These are phyloP conservation scores for Mycena vitilis DNA, from an alignment of 768 basidiomycete species.

Conservation along the genomic window DNA sequence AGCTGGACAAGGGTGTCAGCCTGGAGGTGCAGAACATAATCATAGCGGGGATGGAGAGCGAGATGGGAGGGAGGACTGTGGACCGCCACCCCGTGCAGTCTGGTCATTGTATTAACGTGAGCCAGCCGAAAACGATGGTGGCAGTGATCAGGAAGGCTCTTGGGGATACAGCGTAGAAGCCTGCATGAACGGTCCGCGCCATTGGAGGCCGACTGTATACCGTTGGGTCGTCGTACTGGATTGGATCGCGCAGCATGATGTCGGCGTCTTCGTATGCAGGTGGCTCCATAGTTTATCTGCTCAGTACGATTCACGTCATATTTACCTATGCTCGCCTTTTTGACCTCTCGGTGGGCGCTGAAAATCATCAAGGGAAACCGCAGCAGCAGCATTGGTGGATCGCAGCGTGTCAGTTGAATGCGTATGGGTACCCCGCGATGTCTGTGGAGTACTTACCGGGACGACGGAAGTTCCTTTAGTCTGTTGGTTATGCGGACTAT, in stretches of 20 bases:
- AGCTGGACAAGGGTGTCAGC: background rate
- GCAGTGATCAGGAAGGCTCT: background rate
- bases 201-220: slow-evolving; percentile 24
- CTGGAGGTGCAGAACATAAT: slow-evolving; percentile 9
- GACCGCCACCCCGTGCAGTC: background rate
- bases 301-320: too few species aligned
- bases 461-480: too few species aligned
- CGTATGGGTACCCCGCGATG: too few species aligned
- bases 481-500: too few species aligned
- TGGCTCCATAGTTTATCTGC: too few species aligned
- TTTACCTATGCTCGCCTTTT: too few species aligned
- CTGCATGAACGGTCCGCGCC: slow-evolving; percentile 7
- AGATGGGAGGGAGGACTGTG: slow-evolving; percentile 1
- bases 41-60: slow-evolving; percentile 9
- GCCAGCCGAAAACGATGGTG: background rate
- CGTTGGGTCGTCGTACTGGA: slow-evolving; percentile 13
- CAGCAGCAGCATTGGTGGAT: too few species aligned
- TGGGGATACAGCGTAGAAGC: background rate
- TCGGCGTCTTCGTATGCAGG: slow-evolving; percentile 33
- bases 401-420: too few species aligned
- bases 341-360: too few species aligned
- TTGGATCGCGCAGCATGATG: slow-evolving; percentile 19
- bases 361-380: too few species aligned
- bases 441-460: too few species aligned
- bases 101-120: slow-evolving; percentile 3